phyloP scores from a whole-genome alignment of 371 early-diverging fungal species.

The Ordospora colligata region DNA sequence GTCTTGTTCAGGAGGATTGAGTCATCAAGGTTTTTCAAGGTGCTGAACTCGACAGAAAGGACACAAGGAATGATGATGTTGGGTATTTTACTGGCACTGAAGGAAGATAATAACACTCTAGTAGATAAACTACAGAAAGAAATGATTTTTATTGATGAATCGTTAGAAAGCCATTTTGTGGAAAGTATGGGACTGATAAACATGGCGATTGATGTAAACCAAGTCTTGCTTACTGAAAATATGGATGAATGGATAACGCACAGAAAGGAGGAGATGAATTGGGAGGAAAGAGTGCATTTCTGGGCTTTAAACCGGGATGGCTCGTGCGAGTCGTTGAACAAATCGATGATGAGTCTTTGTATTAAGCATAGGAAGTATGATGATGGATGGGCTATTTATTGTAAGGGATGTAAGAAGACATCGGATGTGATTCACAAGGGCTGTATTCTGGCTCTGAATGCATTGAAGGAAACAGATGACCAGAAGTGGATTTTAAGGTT shows the following conservation, averaged over 20 bases:
- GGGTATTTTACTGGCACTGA: slow-evolving; percentile 23
- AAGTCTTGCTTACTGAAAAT: neutral
- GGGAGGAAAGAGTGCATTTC: slow-evolving; percentile 35
- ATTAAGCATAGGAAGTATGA: slow-evolving; percentile 46
- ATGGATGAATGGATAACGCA: neutral
- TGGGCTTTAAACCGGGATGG: slow-evolving; percentile 43
- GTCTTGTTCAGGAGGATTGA: slow-evolving; percentile 41
- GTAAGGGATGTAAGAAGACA: neutral
- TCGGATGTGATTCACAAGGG: neutral
- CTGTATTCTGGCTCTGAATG: slow-evolving; percentile 10
- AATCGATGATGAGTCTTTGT: slow-evolving; percentile 54
- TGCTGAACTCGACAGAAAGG: slow-evolving; percentile 8
- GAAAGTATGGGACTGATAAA: neutral
- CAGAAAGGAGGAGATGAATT: slow-evolving; percentile 23
- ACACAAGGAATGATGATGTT: slow-evolving; percentile 17
- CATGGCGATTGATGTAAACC: neutral
- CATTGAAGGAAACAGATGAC: slow-evolving; percentile 6
- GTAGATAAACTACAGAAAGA: neutral
- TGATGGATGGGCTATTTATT: slow-evolving; percentile 55
- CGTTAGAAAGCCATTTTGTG: neutral
- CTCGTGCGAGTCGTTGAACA: slow-evolving; percentile 23
- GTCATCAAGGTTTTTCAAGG: slow-evolving; percentile 41
- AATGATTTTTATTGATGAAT: neutral
- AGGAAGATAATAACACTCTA: neutral
- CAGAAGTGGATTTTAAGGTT: slow-evolving; percentile 27